Evolutionary conservation across 768 basidiomycete genomes (phyloP), one percentile per base, ranked within the genome.

Genomic region (Suillus bovinus): DNA sequence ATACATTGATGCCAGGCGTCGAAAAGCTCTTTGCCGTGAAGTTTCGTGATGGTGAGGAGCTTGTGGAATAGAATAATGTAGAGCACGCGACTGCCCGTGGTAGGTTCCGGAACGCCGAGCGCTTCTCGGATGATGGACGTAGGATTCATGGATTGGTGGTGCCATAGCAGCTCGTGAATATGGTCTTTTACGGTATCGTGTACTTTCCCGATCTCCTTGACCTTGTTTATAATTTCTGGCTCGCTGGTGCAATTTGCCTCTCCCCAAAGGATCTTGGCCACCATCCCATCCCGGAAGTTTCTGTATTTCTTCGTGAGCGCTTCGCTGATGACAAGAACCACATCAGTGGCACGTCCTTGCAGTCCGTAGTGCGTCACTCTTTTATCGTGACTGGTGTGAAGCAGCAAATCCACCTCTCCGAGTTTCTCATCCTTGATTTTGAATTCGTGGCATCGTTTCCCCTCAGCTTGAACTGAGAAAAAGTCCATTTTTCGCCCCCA

Each of bases 341-440:
- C 41, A 42, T 42, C n/a, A 20, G 41, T 42, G 20, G 41, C 41
- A 9, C 44, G n/a, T 6, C 44, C 44, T 46, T 46, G n/a, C 1
- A 64, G 63, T 50, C 17, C 24, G 33, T 11, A 27, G 36, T 58
- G 42, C 10, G 42, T 44, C n/a, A 11, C 10, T 22, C 42, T 44
- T 22, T 44, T n/a, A 5, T 44, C 42, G n/a, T 44, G 42, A 7
- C 41, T 41, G 41, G 17, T 41, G 41, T 44, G 42, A 9, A 44
- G 42, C 42, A 44, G 4, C 20, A 44, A 4, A 44, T 44, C 42
- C 4, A 44, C 42, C 9, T n/a, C n/a, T 44, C 42, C 42, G n/a
- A 44, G 41, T 42, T 42, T 8, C 4, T n/a, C 9, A 20, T 42
- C 41, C 20, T 42, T 42, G 20, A 42, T 46, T 22, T 24, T 22